Evolutionary conservation across 495 filamentous ascomycete species (phyloP).

Genomic region (Cairneyella variabilis): DNA sequence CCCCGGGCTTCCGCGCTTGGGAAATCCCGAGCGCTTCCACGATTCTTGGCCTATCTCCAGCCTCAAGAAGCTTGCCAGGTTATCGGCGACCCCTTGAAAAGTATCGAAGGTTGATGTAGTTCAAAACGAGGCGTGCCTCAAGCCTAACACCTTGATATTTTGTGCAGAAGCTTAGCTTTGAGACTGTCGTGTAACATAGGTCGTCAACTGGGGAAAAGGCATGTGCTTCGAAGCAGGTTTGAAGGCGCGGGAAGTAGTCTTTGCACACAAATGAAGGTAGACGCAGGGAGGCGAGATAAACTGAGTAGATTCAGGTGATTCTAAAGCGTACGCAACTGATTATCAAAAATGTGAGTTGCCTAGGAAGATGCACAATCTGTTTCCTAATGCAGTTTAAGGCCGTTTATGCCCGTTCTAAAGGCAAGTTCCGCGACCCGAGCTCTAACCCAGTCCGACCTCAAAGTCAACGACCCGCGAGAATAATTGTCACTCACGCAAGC

Average conservation of each 20-base stretch:
- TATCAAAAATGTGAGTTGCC: not conserved
- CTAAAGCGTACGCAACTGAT: not conserved
- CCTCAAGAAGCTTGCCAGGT: too few relatives aligned
- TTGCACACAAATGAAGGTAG: not conserved
- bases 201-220: not conserved
- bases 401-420: too few relatives aligned
- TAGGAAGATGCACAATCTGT: not conserved
- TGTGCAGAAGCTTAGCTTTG: not conserved
- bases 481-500: not conserved
- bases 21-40: too few relatives aligned
- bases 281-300: not conserved
- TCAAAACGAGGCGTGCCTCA: not conserved
- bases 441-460: slow-evolving; percentile 6
- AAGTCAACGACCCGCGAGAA: slow-evolving; percentile 3
- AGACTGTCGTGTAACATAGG: slow-evolving; percentile 6
- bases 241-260: not conserved
- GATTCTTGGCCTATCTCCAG: too few relatives aligned
- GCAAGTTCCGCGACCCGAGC: not conserved
- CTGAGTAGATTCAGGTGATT: not conserved
- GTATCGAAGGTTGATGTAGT: not conserved
- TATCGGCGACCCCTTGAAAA: too few relatives aligned
- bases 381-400: not conserved
- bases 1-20: slow-evolving; percentile 7
- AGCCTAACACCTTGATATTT: too few relatives aligned
- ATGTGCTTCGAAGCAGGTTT: not conserved